Conservation (phyloP, 148 eudicot genomes). For the Cornus florida region DNA sequence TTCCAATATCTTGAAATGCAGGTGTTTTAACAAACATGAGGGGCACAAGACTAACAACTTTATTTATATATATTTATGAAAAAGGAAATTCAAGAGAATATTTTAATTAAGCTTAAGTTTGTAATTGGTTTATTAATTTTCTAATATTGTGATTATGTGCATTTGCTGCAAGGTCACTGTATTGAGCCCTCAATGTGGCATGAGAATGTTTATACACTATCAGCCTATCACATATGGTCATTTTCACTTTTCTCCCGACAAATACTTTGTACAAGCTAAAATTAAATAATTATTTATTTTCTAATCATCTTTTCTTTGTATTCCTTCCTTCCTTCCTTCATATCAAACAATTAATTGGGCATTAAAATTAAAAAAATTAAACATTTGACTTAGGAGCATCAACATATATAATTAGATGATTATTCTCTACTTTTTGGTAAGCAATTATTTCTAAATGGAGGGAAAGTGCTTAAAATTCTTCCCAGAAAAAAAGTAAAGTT, state of each 20-base stretch:
- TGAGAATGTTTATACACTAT: neutral
- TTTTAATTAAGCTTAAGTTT: too few species aligned
- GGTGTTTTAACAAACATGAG: conserved; percentile 4
- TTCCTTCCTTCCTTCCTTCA: neutral
- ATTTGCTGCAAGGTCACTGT: neutral
- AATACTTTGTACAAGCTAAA: neutral
- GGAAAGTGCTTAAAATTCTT: too few species aligned
- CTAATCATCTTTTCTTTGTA: neutral
- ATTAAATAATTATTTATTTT: neutral
- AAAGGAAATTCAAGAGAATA: neutral
- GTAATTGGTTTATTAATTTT: too few species aligned
- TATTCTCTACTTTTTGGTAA: too few species aligned
- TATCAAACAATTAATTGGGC: neutral
- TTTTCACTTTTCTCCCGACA: too few species aligned
- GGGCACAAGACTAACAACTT: neutral
- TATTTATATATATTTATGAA: too few species aligned
- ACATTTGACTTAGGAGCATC: neutral
- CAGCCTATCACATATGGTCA: too few species aligned
- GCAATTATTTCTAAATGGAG: too few species aligned
- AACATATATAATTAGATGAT: too few species aligned
- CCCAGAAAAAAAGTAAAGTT: too few species aligned
- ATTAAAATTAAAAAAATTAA: neutral
- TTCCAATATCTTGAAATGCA: neutral
- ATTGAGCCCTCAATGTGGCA: neutral
- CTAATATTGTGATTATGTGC: too few species aligned